These are phyloP conservation scores for Verticillium tricorpus DNA, from an alignment of 2,329 filamentous ascomycete genomes.

Conservation along the genomic window DNA sequence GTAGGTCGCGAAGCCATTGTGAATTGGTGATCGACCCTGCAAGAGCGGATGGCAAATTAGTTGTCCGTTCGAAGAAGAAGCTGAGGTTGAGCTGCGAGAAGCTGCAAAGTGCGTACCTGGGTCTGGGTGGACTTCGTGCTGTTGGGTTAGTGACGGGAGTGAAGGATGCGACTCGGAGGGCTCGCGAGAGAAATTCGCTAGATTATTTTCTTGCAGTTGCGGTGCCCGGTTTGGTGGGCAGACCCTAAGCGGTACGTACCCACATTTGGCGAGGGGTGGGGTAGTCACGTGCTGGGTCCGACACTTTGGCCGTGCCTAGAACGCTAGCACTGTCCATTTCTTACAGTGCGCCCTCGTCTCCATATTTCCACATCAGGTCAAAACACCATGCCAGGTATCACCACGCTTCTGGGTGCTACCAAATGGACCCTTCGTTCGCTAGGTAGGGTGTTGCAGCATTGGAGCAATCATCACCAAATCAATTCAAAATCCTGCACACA, in stretches of 20 bases:
- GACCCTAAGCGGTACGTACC: constrained; percentile 6
- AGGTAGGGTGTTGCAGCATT: too few species aligned
- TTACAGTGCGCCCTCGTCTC: too few species aligned
- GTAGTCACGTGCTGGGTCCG: not conserved
- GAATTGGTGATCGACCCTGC: constrained; percentile 20
- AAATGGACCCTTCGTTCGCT: too few species aligned
- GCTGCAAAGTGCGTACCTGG: constrained; percentile 1
- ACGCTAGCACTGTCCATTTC: too few species aligned
- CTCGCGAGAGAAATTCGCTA: not conserved
- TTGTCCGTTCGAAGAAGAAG: not conserved
- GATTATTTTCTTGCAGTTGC: not conserved
- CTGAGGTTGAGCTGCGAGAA: not conserved
- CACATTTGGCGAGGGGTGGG: constrained; percentile 1
- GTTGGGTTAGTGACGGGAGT: constrained; percentile 5
- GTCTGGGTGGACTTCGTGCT: constrained; percentile 4
- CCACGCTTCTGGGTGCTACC: too few species aligned
- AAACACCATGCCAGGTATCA: too few species aligned
- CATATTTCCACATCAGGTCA: too few species aligned
- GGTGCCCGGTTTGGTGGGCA: constrained; percentile 1
- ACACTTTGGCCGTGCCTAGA: not conserved
- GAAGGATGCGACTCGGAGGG: not conserved
- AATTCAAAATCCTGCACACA: too few species aligned
- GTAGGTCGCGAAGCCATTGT: constrained; percentile 95
- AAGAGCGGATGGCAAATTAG: constrained; percentile 8
- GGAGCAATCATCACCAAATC: too few species aligned